Percentiles rank a stretch among this genome's conserved stretches.
phyloP scores from a whole-genome alignment of 441 rosid genomes.

The Viola pubescens region DNA sequence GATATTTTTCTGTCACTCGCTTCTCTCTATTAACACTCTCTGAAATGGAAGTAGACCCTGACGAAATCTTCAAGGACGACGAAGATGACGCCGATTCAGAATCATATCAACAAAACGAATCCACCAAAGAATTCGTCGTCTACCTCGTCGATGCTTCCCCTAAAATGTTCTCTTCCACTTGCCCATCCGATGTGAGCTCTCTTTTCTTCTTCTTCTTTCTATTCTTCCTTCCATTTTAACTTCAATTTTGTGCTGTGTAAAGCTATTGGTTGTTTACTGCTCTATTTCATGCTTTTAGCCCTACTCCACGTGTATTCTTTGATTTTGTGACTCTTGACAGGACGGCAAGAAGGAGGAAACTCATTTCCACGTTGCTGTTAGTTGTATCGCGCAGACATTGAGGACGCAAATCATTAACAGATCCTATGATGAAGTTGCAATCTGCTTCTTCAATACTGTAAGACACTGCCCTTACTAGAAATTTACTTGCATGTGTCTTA shows the following conservation, averaged over 20 bases:
- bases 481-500: too few relatives aligned
- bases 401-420: conserved; percentile 77
- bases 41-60: conserved; percentile 70
- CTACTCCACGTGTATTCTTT: background rate
- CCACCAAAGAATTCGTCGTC: conserved; percentile 65
- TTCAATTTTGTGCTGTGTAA: background rate
- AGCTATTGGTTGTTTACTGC: background rate
- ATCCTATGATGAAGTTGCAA: conserved; percentile 75
- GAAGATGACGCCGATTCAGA: conserved; percentile 72
- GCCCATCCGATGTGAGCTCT: conserved; percentile 41
- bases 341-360: conserved; percentile 49
- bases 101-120: conserved; percentile 48
- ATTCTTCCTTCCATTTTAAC: background rate
- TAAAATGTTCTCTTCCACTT: conserved; percentile 59
- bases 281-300: too few relatives aligned
- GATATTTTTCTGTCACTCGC: background rate
- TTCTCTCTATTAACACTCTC: background rate
- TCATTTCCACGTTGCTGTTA: conserved; percentile 68
- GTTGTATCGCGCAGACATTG: conserved; percentile 62
- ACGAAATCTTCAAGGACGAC: conserved; percentile 79
- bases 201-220: background rate
- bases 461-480: background rate
- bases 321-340: conserved; percentile 33
- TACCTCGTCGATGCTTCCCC: conserved; percentile 86
- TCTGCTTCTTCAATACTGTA: conserved; percentile 94